Evolutionary conservation across 495 filamentous ascomycete genomes (phyloP), one percentile per base, ranked within the genome.

Genomic region (Hyaloscypha finlandica): DNA sequence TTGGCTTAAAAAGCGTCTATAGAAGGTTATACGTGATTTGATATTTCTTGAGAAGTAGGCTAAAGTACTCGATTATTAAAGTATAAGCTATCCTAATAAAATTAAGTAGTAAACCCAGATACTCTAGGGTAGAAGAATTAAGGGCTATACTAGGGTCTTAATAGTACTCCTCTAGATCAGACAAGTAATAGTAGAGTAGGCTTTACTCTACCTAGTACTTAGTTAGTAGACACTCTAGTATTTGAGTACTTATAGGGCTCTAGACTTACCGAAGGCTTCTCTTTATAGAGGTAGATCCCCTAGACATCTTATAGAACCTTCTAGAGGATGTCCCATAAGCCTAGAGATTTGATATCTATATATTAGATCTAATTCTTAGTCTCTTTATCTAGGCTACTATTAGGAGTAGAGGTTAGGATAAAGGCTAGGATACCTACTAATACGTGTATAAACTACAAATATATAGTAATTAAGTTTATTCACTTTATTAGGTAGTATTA

Each of bases 41-140:
- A 58, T 58, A 2, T 6, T 58, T 58, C 8, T 32, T 4, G 22
- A 58, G 25, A 58, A 58, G 22, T 58, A 2, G 25, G 8, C 25
- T 5, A 32, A 58, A 4, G 22, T 4, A 29, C 30, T 58, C 55
- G 30, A 32, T 58, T 8, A 4, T 58, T 4, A 4, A 58, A 58
- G 19, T 6, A 32, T 58, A 58, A 32, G 8, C 14, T 58, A 5
- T 58, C 19, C 25, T 30, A 33, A 58, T 58, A 58, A 58, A 58
- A 33, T 58, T 4, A 9, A 58, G 30, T 58, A 58, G 30, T 5
- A 58, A 58, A 58, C 32, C 6, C 19, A 58, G 55, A 58, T 58
- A 32, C 30, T 58, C 30, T 29, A 58, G 30, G 19, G 55, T 58
- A 58, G 30, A 58, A 4, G 25, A 5, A 58, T 58, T 6, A 2